Base-by-base conservation (phyloP, 2,329 filamentous ascomycete genomes). In the Xylaria sp. region DNA sequence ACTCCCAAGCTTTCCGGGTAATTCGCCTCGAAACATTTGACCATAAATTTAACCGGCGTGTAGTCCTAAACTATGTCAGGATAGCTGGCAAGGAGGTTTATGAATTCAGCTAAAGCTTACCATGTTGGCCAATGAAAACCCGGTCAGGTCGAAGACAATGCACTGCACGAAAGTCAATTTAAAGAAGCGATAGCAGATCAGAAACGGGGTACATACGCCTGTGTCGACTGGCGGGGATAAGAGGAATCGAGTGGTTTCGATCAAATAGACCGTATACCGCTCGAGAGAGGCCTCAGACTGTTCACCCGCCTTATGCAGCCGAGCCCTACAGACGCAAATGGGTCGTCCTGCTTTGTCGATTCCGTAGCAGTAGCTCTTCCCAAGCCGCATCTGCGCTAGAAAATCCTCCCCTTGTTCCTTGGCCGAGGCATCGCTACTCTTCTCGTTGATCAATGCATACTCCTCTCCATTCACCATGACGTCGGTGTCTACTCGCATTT, bases 21-120 rank as follows among this genome's bases (percentile, higher is more conserved):
- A 79, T 99, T 98, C 68, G 96, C 96, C 82, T 99, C 96, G 78
- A 99, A 99, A 80, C 94, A 97, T 81, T 97, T 97, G 81, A 99
- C 98, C 92, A 99, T 98, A 82, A 98, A 99, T 77, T 97, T 99
- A 65, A 99, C 93, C 0, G 96, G 95, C 0, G 92, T 89, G 79
- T 98, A 98, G 80, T 99, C 96, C 89, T 91, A 39, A 34, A 36
- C 17, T 30, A 27, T n/a, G 66, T 79, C 42, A 77, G 75, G 42
- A 62, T 71, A 11, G 21, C 17, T 9, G 30, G 12, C 12, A 45
- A 6, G n/a, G 21, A 7, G 8, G 19, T 51, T 45, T 8, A 39
- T 27, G 24, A 51, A 7, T 17, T 55, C 24, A 27, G 24, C 24
- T 34, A 21, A 19, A 24, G 45, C 83, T 77, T 81, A 90, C 89